Percentiles rank a stretch among this genome's conserved stretches.
These are phyloP conservation scores for Waltergamsia citrina DNA, from an alignment of 2,329 filamentous ascomycete genomes.

Conservation along the genomic window DNA sequence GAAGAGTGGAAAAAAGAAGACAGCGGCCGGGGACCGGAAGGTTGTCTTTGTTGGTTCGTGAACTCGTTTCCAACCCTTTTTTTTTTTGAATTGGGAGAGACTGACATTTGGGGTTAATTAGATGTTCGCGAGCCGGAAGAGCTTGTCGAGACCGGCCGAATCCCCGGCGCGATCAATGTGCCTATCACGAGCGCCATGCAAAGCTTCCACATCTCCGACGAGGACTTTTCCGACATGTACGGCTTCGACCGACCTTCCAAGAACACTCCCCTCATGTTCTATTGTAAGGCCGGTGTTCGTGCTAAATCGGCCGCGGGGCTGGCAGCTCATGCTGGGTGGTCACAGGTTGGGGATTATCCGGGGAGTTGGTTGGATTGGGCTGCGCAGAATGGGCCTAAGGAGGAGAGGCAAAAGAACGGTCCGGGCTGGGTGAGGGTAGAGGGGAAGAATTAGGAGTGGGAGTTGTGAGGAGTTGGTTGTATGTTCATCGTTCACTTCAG, in stretches of 20 bases:
- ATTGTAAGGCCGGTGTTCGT: slow-evolving; percentile 87
- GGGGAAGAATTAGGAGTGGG: not conserved
- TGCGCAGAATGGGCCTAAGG: slow-evolving; percentile 49
- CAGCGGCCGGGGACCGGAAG: slow-evolving; percentile 8
- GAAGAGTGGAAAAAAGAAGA: slow-evolving; percentile 9
- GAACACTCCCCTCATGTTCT: slow-evolving; percentile 63
- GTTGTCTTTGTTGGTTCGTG: slow-evolving; percentile 37
- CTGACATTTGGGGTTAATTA: too few species aligned
- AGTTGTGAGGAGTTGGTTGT: too few species aligned
- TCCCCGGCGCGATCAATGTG: slow-evolving; percentile 76
- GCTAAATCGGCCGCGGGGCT: slow-evolving; percentile 68
- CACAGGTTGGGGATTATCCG: slow-evolving; percentile 59
- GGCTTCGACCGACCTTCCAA: slow-evolving; percentile 60
- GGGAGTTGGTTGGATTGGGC: slow-evolving; percentile 82
- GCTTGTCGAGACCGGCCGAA: slow-evolving; percentile 53
- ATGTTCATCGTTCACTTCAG: too few species aligned
- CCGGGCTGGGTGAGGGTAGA: not conserved
- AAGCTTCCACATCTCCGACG: slow-evolving; percentile 62
- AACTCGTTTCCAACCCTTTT: too few species aligned
- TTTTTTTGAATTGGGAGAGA: too few species aligned
- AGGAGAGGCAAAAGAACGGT: slow-evolving; percentile 19
- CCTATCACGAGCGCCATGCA: slow-evolving; percentile 71
- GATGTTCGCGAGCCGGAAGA: slow-evolving; percentile 69
- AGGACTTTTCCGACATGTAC: slow-evolving; percentile 77
- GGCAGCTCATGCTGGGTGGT: slow-evolving; percentile 69